phyloP scores from a whole-genome alignment of 1,284 basidiomycete genomes.

The Lentinula novae-zelandiae region DNA sequence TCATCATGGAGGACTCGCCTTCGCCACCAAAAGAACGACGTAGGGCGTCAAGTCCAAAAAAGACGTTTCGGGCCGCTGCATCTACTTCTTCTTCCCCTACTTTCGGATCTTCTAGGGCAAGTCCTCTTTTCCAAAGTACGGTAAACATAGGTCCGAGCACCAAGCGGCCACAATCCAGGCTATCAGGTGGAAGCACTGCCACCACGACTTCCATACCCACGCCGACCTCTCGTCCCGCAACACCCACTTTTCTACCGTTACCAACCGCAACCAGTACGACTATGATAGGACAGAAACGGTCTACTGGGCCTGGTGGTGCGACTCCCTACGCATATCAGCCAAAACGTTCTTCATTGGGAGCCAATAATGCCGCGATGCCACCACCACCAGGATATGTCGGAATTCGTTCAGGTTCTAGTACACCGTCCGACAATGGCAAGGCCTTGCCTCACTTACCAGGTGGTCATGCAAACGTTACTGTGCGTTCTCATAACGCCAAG shows the following conservation, averaged over 20 bases:
- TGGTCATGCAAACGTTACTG: slow-evolving; percentile 44
- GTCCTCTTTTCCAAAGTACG: slow-evolving; percentile 35
- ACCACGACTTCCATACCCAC: slow-evolving; percentile 61
- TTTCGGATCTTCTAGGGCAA: slow-evolving; percentile 29
- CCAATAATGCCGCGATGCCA: slow-evolving; percentile 28
- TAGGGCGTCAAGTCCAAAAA: slow-evolving; percentile 57
- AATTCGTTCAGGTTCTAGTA: slow-evolving; percentile 22
- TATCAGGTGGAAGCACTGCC: slow-evolving; percentile 59
- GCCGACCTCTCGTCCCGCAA: slow-evolving; percentile 66
- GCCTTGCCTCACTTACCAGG: slow-evolving; percentile 35
- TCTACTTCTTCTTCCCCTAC: slow-evolving; percentile 30
- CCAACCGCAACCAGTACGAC: slow-evolving; percentile 35
- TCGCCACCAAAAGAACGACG: slow-evolving; percentile 57
- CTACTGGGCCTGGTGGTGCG: slow-evolving; percentile 43
- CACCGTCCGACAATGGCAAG: slow-evolving; percentile 30
- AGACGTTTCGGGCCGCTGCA: slow-evolving; percentile 33
- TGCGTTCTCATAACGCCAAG: slow-evolving; percentile 39
- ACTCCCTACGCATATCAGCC: slow-evolving; percentile 36
- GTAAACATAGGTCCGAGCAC: slow-evolving; percentile 31
- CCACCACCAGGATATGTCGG: slow-evolving; percentile 26
- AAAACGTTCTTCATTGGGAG: slow-evolving; percentile 60
- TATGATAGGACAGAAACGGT: slow-evolving; percentile 40
- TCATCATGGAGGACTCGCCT: slow-evolving; percentile 79
- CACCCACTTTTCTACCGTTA: slow-evolving; percentile 70
- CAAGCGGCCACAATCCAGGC: slow-evolving; percentile 64